phyloP scores from a whole-genome alignment of 192 early-diverging fungal species.

The Backusella liffmaniae region DNA sequence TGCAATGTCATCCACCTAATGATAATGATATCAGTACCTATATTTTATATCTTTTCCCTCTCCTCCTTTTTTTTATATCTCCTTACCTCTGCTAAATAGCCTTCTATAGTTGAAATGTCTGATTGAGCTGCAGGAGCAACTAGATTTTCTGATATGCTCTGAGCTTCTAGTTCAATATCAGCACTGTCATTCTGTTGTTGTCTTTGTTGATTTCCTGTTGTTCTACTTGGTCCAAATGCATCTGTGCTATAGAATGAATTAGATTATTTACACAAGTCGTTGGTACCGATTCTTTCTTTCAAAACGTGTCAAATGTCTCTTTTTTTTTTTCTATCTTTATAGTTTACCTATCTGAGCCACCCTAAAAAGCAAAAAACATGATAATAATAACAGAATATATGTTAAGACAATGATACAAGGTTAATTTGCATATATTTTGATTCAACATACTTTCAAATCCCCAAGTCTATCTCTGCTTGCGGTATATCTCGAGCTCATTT shows the following conservation, averaged over 20 bases:
- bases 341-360: conserved; percentile 8
- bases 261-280: neutral
- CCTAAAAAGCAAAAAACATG: neutral
- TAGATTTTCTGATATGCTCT: neutral
- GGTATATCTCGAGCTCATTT: conserved; percentile 1
- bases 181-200: neutral
- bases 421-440: neutral
- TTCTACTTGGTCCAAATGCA: conserved; percentile 7
- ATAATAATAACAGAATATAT: neutral
- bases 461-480: conserved; percentile 6
- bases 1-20: conserved; percentile 1
- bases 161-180: neutral
- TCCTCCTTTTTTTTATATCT: neutral
- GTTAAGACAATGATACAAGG: neutral
- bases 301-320: neutral
- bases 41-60: neutral
- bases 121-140: conserved; percentile 5
- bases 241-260: neutral
- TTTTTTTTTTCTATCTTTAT: neutral
- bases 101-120: conserved; percentile 7
- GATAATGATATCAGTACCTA: neutral
- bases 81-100: conserved; percentile 15
- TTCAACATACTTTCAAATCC: neutral
- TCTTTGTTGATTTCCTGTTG: conserved; percentile 1
- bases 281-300: neutral